These are phyloP conservation scores for Paecilomyces fulvus DNA, from an alignment of 2,329 filamentous ascomycete species.

Conservation along the genomic window DNA sequence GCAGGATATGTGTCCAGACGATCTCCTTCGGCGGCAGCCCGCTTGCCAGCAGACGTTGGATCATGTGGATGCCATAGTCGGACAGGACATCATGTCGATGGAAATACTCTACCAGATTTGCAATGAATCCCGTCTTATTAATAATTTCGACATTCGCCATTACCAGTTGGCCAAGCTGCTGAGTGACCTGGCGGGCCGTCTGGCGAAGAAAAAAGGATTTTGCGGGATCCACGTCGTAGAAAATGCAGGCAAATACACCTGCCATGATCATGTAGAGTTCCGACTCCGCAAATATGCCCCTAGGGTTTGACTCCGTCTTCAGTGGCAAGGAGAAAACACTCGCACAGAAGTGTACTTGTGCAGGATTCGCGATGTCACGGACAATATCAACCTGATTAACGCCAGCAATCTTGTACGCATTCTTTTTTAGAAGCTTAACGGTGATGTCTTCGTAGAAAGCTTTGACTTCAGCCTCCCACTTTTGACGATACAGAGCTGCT, in stretches of 20 bases:
- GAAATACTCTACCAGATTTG: conserved; percentile 32
- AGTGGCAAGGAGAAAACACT: conserved; percentile 48
- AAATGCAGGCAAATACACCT: conserved; percentile 45
- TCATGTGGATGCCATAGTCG: conserved; percentile 49
- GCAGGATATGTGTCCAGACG: conserved; percentile 50
- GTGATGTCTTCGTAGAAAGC: conserved; percentile 43
- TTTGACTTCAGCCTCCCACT: conserved; percentile 38
- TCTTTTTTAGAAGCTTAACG: conserved; percentile 33
- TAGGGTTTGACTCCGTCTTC: conserved; percentile 44
- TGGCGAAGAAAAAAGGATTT: conserved; percentile 45
- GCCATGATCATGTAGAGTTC: conserved; percentile 48
- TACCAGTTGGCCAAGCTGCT: conserved; percentile 42
- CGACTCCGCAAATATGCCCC: conserved; percentile 45
- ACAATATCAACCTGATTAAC: conserved; percentile 41
- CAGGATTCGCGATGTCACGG: conserved; percentile 44
- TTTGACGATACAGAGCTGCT: conserved; percentile 36
- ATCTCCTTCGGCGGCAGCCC: conserved; percentile 41
- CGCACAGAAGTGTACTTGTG: conserved; percentile 47
- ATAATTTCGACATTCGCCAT: conserved; percentile 42
- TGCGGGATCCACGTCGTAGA: conserved; percentile 47
- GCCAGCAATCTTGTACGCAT: conserved; percentile 40
- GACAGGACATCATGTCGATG: conserved; percentile 37
- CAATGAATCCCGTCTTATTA: conserved; percentile 32
- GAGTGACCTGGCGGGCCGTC: conserved; percentile 39
- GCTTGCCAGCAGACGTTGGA: conserved; percentile 43